These are phyloP conservation scores for Zasmidium cellare DNA, from an alignment of 2,329 filamentous ascomycete species.

Conservation along the genomic window DNA sequence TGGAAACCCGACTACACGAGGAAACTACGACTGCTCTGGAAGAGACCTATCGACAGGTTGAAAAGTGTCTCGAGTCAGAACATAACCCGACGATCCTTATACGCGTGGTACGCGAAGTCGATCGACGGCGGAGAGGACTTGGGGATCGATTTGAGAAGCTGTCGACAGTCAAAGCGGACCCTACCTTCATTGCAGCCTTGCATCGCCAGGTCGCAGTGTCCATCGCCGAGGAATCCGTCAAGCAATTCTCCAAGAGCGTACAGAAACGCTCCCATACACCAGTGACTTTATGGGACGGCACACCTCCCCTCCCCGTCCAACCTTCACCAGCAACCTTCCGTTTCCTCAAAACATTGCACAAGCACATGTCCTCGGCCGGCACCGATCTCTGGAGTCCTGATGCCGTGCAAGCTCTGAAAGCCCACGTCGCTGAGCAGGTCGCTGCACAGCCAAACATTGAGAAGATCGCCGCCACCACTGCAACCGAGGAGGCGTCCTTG, in stretches of 20 bases:
- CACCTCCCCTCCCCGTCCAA: constrained; percentile 72
- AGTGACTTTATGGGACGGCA: constrained; percentile 76
- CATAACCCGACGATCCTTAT: constrained; percentile 58
- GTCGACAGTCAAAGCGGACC: constrained; percentile 3
- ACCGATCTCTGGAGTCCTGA: constrained; percentile 78
- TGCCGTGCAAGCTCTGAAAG: constrained; percentile 65
- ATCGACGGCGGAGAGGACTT: constrained; percentile 59
- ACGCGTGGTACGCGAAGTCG: constrained; percentile 72
- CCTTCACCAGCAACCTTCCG: constrained; percentile 74
- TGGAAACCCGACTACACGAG: constrained; percentile 41
- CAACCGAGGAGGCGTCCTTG: constrained; percentile 12
- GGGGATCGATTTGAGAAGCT: constrained; percentile 10
- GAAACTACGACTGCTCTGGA: constrained; percentile 18
- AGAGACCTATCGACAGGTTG: constrained; percentile 17
- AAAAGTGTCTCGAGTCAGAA: constrained; percentile 9
- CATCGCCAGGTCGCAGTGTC: constrained; percentile 61
- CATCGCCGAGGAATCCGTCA: constrained; percentile 41
- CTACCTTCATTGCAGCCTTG: constrained; percentile 62
- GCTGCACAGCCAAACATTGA: constrained; percentile 41
- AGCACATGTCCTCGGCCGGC: constrained; percentile 68
- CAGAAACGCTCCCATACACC: constrained; percentile 39
- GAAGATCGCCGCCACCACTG: constrained; percentile 16
- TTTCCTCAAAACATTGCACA: constrained; percentile 65
- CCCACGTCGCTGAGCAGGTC: constrained; percentile 54
- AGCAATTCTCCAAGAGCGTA: constrained; percentile 9